These are phyloP conservation scores for Suillus tomentosus DNA, from an alignment of 768 basidiomycete genomes.

Conservation along the genomic window DNA sequence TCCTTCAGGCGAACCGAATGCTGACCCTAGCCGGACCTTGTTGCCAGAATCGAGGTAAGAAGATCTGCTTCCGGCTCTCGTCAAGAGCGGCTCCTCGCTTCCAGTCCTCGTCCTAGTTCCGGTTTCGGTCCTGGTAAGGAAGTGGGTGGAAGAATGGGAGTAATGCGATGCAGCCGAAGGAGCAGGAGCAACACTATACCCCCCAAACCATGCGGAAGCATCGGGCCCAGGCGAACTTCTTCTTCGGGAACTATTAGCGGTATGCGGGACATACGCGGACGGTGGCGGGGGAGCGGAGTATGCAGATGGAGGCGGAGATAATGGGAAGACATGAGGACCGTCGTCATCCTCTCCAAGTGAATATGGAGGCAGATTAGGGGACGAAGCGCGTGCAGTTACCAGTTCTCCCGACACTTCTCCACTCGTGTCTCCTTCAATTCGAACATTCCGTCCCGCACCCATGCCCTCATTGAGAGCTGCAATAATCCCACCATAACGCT, in stretches of 20 bases:
- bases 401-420: slow-evolving; percentile 18
- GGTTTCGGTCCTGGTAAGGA: slow-evolving; percentile 23
- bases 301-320: slow-evolving; percentile 24
- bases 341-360: slow-evolving; percentile 15
- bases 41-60: slow-evolving; percentile 14
- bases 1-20: slow-evolving; percentile 29
- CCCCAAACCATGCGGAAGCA: slow-evolving; percentile 26
- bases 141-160: slow-evolving; percentile 24
- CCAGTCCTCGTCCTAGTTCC: slow-evolving; percentile 31
- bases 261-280: slow-evolving; percentile 24
- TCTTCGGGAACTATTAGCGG: slow-evolving; percentile 14
- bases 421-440: slow-evolving; percentile 29
- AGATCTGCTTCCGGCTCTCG: slow-evolving; percentile 8
- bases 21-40: slow-evolving; percentile 27
- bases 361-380: slow-evolving; percentile 27
- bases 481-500: slow-evolving; percentile 31
- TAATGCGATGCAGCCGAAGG: slow-evolving; percentile 32
- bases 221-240: slow-evolving; percentile 33
- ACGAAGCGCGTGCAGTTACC: slow-evolving; percentile 22
- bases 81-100: slow-evolving; percentile 32
- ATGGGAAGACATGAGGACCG: slow-evolving; percentile 18
- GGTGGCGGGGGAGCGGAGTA: slow-evolving; percentile 25
- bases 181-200: slow-evolving; percentile 25
- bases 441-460: slow-evolving; percentile 12
- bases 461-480: slow-evolving; percentile 24